Conservation (phyloP, 2,329 filamentous ascomycete genomes). For the Byssothecium circinans region DNA sequence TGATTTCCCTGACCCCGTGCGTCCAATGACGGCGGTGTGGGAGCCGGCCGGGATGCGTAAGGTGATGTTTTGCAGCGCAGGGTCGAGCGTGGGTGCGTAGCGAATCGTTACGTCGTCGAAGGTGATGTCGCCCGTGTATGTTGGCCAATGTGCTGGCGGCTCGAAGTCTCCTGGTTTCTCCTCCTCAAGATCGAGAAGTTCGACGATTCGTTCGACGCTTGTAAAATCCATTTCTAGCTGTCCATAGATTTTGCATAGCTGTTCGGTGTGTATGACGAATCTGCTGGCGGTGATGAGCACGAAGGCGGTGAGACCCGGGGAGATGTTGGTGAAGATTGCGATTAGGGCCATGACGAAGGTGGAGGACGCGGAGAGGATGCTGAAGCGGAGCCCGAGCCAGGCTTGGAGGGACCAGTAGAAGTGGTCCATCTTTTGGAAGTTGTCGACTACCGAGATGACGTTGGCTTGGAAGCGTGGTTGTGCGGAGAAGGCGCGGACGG, state of each 20-base stretch:
- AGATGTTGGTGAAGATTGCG: conserved; percentile 73
- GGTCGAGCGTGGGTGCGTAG: conserved; percentile 77
- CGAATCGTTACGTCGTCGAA: conserved; percentile 78
- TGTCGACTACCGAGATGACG: conserved; percentile 79
- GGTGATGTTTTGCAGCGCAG: conserved; percentile 67
- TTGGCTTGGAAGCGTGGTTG: conserved; percentile 77
- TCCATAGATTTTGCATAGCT: conserved; percentile 77
- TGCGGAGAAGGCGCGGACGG: conserved; percentile 80
- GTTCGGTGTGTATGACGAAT: conserved; percentile 69
- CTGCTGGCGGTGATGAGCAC: conserved; percentile 72
- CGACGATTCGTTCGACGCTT: conserved; percentile 82
- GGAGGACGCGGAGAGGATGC: conserved; percentile 69
- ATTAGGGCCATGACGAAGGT: conserved; percentile 73
- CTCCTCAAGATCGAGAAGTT: conserved; percentile 76
- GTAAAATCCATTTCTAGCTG: conserved; percentile 91
- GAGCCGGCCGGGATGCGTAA: conserved; percentile 77
- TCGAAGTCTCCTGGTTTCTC: conserved; percentile 68
- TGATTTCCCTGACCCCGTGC: conserved; percentile 77
- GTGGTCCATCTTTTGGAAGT: conserved; percentile 92
- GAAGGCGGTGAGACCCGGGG: conserved; percentile 80
- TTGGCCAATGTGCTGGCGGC: conserved; percentile 78
- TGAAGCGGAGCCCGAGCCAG: conserved; percentile 82
- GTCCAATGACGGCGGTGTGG: conserved; percentile 76
- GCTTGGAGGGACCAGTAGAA: conserved; percentile 88
- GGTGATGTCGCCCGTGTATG: conserved; percentile 68